Percentiles rank a stretch among this genome's conserved stretches.
These are phyloP conservation scores for Termitomyces sp. DNA, from an alignment of 768 basidiomycete species.

Conservation along the genomic window DNA sequence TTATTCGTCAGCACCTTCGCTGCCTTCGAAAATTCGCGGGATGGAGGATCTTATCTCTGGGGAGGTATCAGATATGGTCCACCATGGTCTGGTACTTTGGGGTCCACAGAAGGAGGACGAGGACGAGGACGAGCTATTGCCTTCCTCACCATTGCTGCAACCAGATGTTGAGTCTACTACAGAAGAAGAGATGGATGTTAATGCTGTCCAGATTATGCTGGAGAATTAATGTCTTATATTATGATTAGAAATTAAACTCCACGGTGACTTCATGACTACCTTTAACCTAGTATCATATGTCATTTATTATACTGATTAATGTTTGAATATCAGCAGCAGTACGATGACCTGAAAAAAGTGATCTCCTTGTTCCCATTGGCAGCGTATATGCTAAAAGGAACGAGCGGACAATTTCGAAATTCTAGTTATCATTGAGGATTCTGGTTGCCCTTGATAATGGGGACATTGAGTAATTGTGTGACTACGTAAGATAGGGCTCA, in stretches of 20 bases:
- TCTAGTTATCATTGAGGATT: too few species aligned
- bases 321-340: not conserved
- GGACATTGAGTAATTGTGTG: too few species aligned
- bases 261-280: not conserved
- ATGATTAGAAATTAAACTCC: not conserved
- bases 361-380: too few species aligned
- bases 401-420: too few species aligned
- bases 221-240: not conserved
- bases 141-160: not conserved
- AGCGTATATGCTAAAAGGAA: too few species aligned
- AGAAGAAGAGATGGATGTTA: not conserved
- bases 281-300: too few species aligned
- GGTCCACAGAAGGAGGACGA: conserved; percentile 16
- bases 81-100: conserved; percentile 51
- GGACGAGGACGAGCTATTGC: not conserved
- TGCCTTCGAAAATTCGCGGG: conserved; percentile 33
- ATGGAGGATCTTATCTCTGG: conserved; percentile 47
- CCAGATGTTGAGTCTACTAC: not conserved
- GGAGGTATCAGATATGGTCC: conserved; percentile 42
- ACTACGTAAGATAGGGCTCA: too few species aligned
- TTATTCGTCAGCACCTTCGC: conserved; percentile 35
- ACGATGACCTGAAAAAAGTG: too few species aligned
- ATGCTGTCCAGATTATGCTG: not conserved
- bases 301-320: not conserved
- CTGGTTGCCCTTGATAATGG: too few species aligned